Evolutionary conservation across 2,329 filamentous ascomycete genomes (phyloP), one percentile per base, ranked within the genome.

Genomic region (Grosmannia huntii): DNA sequence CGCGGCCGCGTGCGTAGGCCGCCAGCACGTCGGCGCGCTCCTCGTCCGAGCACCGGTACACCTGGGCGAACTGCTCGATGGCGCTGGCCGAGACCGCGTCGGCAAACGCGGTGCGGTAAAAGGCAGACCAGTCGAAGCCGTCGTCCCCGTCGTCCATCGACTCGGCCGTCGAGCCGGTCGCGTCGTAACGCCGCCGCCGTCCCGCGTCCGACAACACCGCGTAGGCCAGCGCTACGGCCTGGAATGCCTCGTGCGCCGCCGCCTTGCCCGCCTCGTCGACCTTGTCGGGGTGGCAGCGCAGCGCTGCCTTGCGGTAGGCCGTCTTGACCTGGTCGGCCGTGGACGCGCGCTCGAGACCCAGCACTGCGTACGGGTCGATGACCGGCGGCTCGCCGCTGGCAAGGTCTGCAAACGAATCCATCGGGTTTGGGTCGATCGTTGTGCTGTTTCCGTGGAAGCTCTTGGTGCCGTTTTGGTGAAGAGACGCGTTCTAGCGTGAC

Each of bases 181-280:
- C 78, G 68, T 99, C 92, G 75, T 96, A 99, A 60, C 89, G 87
- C 65, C 84, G 84, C 64, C 94, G 87, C 57, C 94, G 84, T 23
- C 79, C 77, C 25, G 86, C 78, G 65, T 96, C 89, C 36, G 89
- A 96, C 41, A 99, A 87, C 55, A 99, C 82, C 38, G 90, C 92
- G 68, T 97, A 96, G 56, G 94, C 92, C 67, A 96, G 92, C 27
- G 92, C 92, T 65, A 99, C 84, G 65, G 87, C 79, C 72, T 99
- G 94, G 70, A 99, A 99, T 57, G 81, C 86, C 61, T 79, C 77
- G 65, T 96, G 86, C 2, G 94, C 92, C 49, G 79, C 74, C 28
- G 84, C 79, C 67, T 89, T 90, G 56, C 85, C 74, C 25, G 83
- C 78, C 1, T 81, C 76, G 19, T 82, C 64, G 4, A 60, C 60